These are phyloP conservation scores for Helianthus annuus DNA, from an alignment of 129 eudicot species.

Conservation along the genomic window HanXRQr2.0-SUNRISE NC_035447.2:70606565-70607064, in stretches of 20 bases:
- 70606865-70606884: constrained; percentile 41
- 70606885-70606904: constrained; percentile 34
- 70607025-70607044: background rate
- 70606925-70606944: constrained; percentile 36
- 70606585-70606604: constrained; percentile 26
- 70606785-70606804: constrained; percentile 39
- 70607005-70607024: constrained; percentile 8
- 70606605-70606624: constrained; percentile 20
- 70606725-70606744: constrained; percentile 36
- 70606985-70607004: constrained; percentile 19
- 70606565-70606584: constrained; percentile 30
- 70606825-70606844: constrained; percentile 34
- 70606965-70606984: constrained; percentile 42
- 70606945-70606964: constrained; percentile 36
- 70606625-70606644: constrained; percentile 34
- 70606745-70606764: constrained; percentile 25
- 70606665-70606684: constrained; percentile 35
- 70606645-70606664: constrained; percentile 40
- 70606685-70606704: constrained; percentile 31
- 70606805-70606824: constrained; percentile 39
- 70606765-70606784: constrained; percentile 31
- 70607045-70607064: background rate
- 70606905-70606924: constrained; percentile 39
- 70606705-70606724: constrained; percentile 28
- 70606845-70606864: constrained; percentile 45